Evolutionary conservation across 2,329 filamentous ascomycete species (phyloP).

Genomic region (Claviceps sp.): DNA sequence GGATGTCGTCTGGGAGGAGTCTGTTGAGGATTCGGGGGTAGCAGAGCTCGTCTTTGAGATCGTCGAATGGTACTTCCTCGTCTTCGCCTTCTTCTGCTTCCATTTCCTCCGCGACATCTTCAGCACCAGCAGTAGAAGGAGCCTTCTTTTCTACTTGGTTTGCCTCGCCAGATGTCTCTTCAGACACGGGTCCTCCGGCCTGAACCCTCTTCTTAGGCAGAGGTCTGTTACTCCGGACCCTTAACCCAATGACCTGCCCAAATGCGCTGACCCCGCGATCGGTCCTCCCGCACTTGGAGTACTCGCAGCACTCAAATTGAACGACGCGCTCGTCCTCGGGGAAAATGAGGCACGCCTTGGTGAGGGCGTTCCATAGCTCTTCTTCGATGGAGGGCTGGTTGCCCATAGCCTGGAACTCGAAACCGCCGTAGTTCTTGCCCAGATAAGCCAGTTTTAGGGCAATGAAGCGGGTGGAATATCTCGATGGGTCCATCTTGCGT

Average conservation of each 20-base stretch:
- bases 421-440: slow-evolving; percentile 82
- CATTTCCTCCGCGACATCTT: not conserved
- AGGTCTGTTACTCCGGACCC: slow-evolving; percentile 68
- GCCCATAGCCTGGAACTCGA: slow-evolving; percentile 70
- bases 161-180: slow-evolving; percentile 14
- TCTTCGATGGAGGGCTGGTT: slow-evolving; percentile 76
- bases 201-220: slow-evolving; percentile 23
- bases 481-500: slow-evolving; percentile 58
- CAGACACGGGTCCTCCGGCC: slow-evolving; percentile 12
- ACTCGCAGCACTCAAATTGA: slow-evolving; percentile 74
- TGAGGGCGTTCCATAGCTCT: slow-evolving; percentile 81
- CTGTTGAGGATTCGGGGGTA: slow-evolving; percentile 79
- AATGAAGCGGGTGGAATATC: slow-evolving; percentile 72
- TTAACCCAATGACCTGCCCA: slow-evolving; percentile 79
- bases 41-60: slow-evolving; percentile 65
- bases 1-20: slow-evolving; percentile 78
- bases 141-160: slow-evolving; percentile 6
- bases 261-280: slow-evolving; percentile 92
- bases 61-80: slow-evolving; percentile 36
- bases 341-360: slow-evolving; percentile 69
- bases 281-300: slow-evolving; percentile 89
- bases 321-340: slow-evolving; percentile 50
- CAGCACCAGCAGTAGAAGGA: slow-evolving; percentile 2
- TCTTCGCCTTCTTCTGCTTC: slow-evolving; percentile 1
- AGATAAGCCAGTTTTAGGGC: slow-evolving; percentile 91